phyloP scores from a whole-genome alignment of 2,329 filamentous ascomycete species.

The Cladosporium sp. region DNA sequence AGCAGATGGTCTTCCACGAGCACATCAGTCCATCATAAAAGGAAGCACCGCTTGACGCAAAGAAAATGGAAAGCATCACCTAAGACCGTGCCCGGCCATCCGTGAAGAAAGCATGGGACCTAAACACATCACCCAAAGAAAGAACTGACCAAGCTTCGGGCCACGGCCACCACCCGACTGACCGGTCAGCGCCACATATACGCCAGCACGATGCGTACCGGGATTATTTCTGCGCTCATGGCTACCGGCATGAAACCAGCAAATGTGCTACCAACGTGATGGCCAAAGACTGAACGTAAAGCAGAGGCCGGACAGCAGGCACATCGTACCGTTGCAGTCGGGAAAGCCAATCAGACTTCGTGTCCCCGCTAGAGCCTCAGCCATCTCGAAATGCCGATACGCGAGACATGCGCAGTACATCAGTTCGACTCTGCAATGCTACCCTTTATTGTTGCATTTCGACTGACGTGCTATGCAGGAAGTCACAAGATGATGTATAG shows the following conservation, averaged over 20 bases:
- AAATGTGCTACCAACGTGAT: neutral
- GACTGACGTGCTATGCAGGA: neutral
- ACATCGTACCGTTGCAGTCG: neutral
- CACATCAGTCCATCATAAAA: neutral
- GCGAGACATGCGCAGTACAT: neutral
- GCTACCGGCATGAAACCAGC: slow-evolving; percentile 10
- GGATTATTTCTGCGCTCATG: neutral
- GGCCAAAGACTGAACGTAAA: slow-evolving; percentile 1
- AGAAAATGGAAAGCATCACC: slow-evolving; percentile 13
- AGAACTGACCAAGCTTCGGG: slow-evolving; percentile 1
- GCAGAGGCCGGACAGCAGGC: neutral
- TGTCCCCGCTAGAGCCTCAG: neutral
- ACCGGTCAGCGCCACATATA: slow-evolving; percentile 14
- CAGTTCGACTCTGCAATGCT: neutral
- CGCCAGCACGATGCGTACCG: slow-evolving; percentile 2
- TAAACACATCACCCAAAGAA: slow-evolving; percentile 13
- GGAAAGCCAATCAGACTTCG: slow-evolving; percentile 11
- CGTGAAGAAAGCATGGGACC: slow-evolving; percentile 19
- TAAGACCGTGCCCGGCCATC: slow-evolving; percentile 2
- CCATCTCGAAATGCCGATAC: neutral
- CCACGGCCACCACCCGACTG: slow-evolving; percentile 13
- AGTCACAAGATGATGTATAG: neutral
- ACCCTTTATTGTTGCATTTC: neutral
- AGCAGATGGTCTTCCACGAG: neutral
- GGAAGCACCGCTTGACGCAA: neutral